These are phyloP conservation scores for Phytophthora litchii DNA, from an alignment of 352 stramenopile genomes.

Conservation along the genomic window DNA sequence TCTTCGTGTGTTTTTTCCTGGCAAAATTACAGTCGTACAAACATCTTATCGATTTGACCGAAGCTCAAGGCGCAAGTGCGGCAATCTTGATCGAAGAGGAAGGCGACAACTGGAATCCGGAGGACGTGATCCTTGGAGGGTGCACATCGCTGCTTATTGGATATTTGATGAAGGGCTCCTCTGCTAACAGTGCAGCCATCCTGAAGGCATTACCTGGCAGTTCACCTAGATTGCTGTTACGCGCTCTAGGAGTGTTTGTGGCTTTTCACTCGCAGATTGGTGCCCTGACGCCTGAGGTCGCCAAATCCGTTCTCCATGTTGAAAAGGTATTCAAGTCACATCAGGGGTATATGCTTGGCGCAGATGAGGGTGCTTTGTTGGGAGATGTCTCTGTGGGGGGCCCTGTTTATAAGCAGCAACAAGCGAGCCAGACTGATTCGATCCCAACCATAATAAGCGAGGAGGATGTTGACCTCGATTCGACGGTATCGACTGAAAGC, in stretches of 20 bases:
- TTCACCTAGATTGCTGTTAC: constrained; percentile 57
- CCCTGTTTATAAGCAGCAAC: neutral
- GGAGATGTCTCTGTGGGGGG: neutral
- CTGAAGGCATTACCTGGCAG: constrained; percentile 46
- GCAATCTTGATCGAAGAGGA: constrained; percentile 23
- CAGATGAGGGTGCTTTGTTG: constrained; percentile 1
- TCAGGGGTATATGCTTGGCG: neutral
- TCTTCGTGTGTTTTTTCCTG: constrained; percentile 64
- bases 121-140: constrained; percentile 79
- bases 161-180: constrained; percentile 69
- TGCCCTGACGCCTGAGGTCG: constrained; percentile 69
- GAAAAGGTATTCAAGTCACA: constrained; percentile 66
- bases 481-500: constrained; percentile 9
- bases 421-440: neutral
- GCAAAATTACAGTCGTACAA: constrained; percentile 59
- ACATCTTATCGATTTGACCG: constrained; percentile 41
- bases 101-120: constrained; percentile 55
- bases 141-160: constrained; percentile 72
- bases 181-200: constrained; percentile 39
- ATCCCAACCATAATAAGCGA: neutral
- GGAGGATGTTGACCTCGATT: constrained; percentile 2
- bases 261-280: constrained; percentile 81
- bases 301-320: constrained; percentile 66
- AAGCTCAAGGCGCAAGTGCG: constrained; percentile 9
- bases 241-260: constrained; percentile 65